Evolutionary conservation across 2,329 filamentous ascomycete genomes (phyloP).

Genomic region (Neodidymelliopsis sp.): DNA sequence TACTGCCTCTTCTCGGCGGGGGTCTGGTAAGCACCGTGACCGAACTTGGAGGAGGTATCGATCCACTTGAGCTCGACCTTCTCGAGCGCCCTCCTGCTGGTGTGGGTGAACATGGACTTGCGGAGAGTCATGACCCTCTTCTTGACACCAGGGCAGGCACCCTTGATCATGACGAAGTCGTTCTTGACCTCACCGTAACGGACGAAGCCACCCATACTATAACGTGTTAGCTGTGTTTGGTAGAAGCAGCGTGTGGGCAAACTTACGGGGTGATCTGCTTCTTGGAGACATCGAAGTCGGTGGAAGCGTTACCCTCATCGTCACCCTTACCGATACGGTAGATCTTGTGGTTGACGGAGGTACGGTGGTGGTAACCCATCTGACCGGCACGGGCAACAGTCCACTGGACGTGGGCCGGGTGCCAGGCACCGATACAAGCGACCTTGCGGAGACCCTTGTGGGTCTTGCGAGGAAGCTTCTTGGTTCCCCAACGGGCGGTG

Average conservation of each 20-base stretch:
- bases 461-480: slow-evolving; percentile 99
- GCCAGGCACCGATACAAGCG: slow-evolving; percentile 99
- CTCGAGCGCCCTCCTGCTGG: slow-evolving; percentile 92
- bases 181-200: slow-evolving; percentile 99
- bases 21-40: slow-evolving; percentile 99
- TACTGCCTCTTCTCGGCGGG: slow-evolving; percentile 96
- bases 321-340: slow-evolving; percentile 96
- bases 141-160: slow-evolving; percentile 96
- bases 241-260: background rate
- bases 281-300: slow-evolving; percentile 96
- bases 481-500: slow-evolving; percentile 98
- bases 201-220: slow-evolving; percentile 97
- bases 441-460: slow-evolving; percentile 99
- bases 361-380: slow-evolving; percentile 99
- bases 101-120: slow-evolving; percentile 99
- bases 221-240: slow-evolving; percentile 48
- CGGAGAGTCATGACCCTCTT: slow-evolving; percentile 99
- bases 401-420: slow-evolving; percentile 99
- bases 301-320: slow-evolving; percentile 91
- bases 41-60: slow-evolving; percentile 99
- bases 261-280: slow-evolving; percentile 99
- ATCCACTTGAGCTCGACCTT: slow-evolving; percentile 99
- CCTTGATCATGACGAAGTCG: slow-evolving; percentile 98
- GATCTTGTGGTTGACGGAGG: slow-evolving; percentile 99
- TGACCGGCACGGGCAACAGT: slow-evolving; percentile 99